Evolutionary conservation across 1,284 basidiomycete genomes (phyloP), one percentile per base, ranked within the genome.

Genomic region (Trichosporon ovoides): DNA sequence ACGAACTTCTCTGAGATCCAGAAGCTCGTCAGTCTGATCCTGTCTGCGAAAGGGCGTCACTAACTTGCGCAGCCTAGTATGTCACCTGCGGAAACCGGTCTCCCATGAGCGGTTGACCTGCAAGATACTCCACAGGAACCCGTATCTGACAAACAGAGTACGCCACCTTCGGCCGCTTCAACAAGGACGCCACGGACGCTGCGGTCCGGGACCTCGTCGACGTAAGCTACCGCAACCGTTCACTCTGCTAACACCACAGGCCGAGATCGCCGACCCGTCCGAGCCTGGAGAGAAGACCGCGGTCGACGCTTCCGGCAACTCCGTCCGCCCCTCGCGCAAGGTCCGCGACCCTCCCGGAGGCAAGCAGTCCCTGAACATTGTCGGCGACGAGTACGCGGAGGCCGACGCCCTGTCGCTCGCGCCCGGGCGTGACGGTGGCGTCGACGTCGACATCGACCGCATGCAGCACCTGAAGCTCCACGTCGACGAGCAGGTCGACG

Each of bases 121-220:
- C n/a, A n/a, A n/a, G n/a, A n/a, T n/a, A n/a, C n/a, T n/a, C n/a
- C n/a, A n/a, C n/a, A n/a, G n/a, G n/a, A n/a, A n/a, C n/a, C n/a
- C n/a, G n/a, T n/a, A 3, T 33, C 64, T 66, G 7, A 64, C 58
- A 10, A 3, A 19, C 54, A 78, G 76, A 78, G 60, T 77, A 76
- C 69, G 76, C 76, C n/a, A 71, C 75, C 7, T 78, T 78, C 51
- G 75, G 76, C 28, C 69, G 67, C 56, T 69, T 78, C 57, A 74
- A 71, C 22, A 57, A 74, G 56, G 73, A 71, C 19, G 74, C 74
- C 24, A 78, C 75, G 2, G 75, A 78, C 52, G 73, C 71, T 31
- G 76, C 76, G 14, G 76, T 78, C 18, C 68, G 67, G 20, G 76
- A 78, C 62, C 70, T 78, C 50, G 70, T 78, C 57, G 76, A 77